Evolutionary conservation across 495 filamentous ascomycete species (phyloP).

Genomic region (Parachaetomium inaequale): DNA sequence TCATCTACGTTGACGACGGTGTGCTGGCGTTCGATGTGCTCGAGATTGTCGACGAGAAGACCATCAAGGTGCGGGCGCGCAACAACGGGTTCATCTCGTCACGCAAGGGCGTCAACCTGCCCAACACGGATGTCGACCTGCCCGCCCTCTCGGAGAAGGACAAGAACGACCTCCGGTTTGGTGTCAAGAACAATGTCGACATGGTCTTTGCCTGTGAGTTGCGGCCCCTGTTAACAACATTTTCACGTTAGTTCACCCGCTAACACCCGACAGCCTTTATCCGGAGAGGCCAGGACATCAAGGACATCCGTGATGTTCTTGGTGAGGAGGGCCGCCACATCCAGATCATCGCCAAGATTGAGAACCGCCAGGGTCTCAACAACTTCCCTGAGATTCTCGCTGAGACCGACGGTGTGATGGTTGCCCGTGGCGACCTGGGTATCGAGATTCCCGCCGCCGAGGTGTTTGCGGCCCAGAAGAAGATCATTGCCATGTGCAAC

Average conservation of each 20-base stretch:
- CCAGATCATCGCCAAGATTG: conserved; percentile 99
- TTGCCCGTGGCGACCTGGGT: conserved; percentile 96
- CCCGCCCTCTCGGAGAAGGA: conserved; percentile 99
- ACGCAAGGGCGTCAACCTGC: conserved; percentile 97
- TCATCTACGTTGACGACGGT: conserved; percentile 98
- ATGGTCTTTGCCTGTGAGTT: conserved; percentile 84
- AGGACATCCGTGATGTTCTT: conserved; percentile 82
- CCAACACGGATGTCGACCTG: conserved; percentile 97
- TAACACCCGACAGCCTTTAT: conserved; percentile 86
- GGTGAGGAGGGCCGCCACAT: conserved; percentile 92
- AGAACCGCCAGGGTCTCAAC: conserved; percentile 96
- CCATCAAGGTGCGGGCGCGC: conserved; percentile 72
- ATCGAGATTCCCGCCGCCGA: conserved; percentile 98
- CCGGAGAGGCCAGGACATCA: conserved; percentile 86
- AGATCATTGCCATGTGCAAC: conserved; percentile 99
- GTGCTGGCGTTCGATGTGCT: conserved; percentile 93
- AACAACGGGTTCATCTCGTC: conserved; percentile 99
- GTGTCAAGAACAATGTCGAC: conserved; percentile 96
- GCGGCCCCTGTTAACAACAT: background rate
- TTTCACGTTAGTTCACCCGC: too few relatives aligned
- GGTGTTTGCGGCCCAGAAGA: conserved; percentile 99
- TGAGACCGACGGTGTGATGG: conserved; percentile 98
- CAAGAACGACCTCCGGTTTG: conserved; percentile 84
- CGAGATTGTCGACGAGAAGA: conserved; percentile 83
- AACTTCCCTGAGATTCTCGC: conserved; percentile 97